Evolutionary conservation across 805 yeast genomes (phyloP).

Genomic region (Lipomyces lipofer): DNA sequence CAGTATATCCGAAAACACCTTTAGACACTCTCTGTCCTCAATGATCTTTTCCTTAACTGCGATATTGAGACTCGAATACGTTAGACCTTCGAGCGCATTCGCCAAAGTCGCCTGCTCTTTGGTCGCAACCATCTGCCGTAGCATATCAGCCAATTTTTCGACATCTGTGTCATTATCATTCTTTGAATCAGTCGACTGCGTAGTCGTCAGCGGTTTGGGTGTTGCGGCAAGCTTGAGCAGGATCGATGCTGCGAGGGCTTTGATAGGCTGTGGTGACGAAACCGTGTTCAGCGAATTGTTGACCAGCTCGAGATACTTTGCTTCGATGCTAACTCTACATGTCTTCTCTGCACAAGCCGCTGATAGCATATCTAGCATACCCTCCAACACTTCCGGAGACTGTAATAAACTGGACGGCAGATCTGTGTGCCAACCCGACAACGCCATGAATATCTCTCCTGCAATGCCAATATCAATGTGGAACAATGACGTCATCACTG

Average conservation of each 20-base stretch:
- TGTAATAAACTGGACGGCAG: slow-evolving; percentile 23
- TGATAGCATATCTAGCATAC: slow-evolving; percentile 39
- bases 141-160: slow-evolving; percentile 35
- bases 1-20: slow-evolving; percentile 22
- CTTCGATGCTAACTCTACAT: slow-evolving; percentile 35
- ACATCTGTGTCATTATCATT: slow-evolving; percentile 29
- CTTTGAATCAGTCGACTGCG: slow-evolving; percentile 11
- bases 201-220: slow-evolving; percentile 34
- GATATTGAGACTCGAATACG: slow-evolving; percentile 39
- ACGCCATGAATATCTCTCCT: slow-evolving; percentile 33
- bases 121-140: slow-evolving; percentile 35
- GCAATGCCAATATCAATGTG: slow-evolving; percentile 36
- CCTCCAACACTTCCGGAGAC: slow-evolving; percentile 30
- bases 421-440: slow-evolving; percentile 21
- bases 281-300: slow-evolving; percentile 30
- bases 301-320: slow-evolving; percentile 32
- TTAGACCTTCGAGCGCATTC: slow-evolving; percentile 40
- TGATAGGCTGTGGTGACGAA: slow-evolving; percentile 29
- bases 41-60: slow-evolving; percentile 37
- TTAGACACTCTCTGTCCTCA: slow-evolving; percentile 27
- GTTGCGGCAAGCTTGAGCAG: slow-evolving; percentile 37
- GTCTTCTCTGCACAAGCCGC: slow-evolving; percentile 40
- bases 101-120: slow-evolving; percentile 14
- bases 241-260: slow-evolving; percentile 40
- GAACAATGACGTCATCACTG: slow-evolving; percentile 34